phyloP scores from a whole-genome alignment of 1,284 basidiomycete species.

The Puccinia hordei region DNA sequence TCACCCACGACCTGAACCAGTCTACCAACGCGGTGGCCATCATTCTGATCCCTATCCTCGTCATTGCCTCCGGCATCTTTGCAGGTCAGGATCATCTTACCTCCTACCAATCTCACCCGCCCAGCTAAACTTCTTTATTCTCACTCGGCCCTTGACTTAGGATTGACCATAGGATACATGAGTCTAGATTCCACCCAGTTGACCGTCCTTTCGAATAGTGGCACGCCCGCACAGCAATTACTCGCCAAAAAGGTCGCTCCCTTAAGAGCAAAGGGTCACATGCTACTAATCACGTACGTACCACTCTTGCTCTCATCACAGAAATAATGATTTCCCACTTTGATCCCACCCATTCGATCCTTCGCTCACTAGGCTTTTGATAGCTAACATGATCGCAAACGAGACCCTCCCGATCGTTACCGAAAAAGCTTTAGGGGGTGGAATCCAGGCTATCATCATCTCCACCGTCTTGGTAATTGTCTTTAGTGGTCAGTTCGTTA shows the following conservation, averaged over 20 bases:
- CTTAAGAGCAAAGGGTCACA: constrained; percentile 79
- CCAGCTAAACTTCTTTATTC: not conserved
- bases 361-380: constrained; percentile 53
- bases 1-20: constrained; percentile 7
- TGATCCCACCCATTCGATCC: constrained; percentile 66
- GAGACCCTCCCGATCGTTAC: constrained; percentile 88
- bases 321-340: too few relatives aligned
- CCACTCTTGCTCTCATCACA: too few relatives aligned
- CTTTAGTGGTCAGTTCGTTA: constrained; percentile 58
- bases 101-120: not conserved
- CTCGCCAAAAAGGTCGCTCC: constrained; percentile 84
- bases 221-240: constrained; percentile 75
- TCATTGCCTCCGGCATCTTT: constrained; percentile 15
- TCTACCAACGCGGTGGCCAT: not conserved
- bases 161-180: constrained; percentile 85
- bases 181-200: constrained; percentile 89
- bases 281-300: constrained; percentile 67
- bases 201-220: constrained; percentile 79
- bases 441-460: constrained; percentile 75
- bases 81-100: not conserved
- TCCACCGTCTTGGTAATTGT: constrained; percentile 68
- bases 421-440: constrained; percentile 82
- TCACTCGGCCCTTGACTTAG: constrained; percentile 34
- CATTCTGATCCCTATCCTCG: constrained; percentile 15
- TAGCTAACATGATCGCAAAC: constrained; percentile 71